Evolutionary conservation across 1,284 basidiomycete genomes (phyloP), one percentile per base, ranked within the genome.

Genomic region (Rhizoctonia solani): DNA sequence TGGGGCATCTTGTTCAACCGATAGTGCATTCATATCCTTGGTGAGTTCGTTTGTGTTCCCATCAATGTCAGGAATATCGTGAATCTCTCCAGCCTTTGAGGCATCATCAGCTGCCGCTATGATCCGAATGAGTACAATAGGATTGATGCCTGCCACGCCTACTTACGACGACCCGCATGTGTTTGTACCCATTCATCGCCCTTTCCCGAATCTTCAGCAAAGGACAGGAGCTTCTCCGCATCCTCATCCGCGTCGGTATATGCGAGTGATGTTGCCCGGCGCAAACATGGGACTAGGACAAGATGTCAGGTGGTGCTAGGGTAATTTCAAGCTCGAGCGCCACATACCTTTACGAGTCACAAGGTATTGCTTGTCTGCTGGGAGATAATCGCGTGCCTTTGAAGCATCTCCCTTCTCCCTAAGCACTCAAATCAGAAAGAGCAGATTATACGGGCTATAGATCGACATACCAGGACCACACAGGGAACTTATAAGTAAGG

Each of bases 191-290:
- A 93, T 71, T 92, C 90, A 71, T 93, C 90, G 29, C 72, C 73
- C 23, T 73, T 72, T 32, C 59, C 55, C 11, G 80, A 81, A n/a
- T 83, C 79, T 73, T 89, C 89, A 0, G 82, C 85, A 70, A 92
- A 89, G 19, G 85, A 85, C 56, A 98, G 82, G 19, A 97, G 81
- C 65, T 93, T 90, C 77, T 98, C 94, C 0, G 90, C 92, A 74
- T 97, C 95, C 77, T 95, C 94, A 76, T 97, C 94, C 14, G 89
- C 92, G 74, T 96, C 94, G 1, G 93, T 95, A 78, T 97, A 97
- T 42, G 92, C 92, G 52, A 98, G 84, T 14, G 94, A 90, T 1
- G 89, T 92, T 3, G 95, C 95, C 73, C 95, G 86, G 66, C 94
- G 86, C 41, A 97, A 85, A 77, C 94, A 97, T 4, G 95, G 92